Conservation (phyloP, 768 basidiomycete species). For the Lentinula boryana region DNA sequence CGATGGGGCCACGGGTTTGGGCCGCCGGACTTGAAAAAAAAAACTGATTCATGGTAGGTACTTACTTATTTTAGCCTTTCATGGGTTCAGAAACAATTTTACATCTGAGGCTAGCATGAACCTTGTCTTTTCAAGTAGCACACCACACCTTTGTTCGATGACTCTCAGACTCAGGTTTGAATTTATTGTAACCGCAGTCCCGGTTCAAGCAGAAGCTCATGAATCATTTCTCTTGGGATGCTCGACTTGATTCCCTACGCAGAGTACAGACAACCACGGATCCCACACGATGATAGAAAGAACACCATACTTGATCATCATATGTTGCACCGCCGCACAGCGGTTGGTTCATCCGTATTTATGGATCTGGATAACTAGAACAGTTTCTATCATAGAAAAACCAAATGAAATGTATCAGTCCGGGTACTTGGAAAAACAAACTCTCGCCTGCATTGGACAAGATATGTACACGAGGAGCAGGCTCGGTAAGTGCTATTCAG, state of each 20-base stretch:
- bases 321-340: neutral
- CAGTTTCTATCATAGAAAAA: neutral
- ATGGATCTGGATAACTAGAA: neutral
- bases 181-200: neutral
- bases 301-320: neutral
- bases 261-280: neutral
- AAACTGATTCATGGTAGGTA: neutral
- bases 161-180: neutral
- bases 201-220: neutral
- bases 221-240: neutral
- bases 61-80: neutral
- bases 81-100: neutral
- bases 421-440: neutral
- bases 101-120: neutral
- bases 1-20: neutral
- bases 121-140: neutral
- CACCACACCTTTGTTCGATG: neutral
- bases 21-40: neutral
- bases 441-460: neutral
- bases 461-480: neutral
- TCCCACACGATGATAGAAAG: neutral
- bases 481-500: neutral
- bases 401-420: neutral
- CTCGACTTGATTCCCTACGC: neutral
- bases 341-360: neutral